phyloP scores from a whole-genome alignment of 2,329 filamentous ascomycete genomes.

The Alternaria sp. region DNA sequence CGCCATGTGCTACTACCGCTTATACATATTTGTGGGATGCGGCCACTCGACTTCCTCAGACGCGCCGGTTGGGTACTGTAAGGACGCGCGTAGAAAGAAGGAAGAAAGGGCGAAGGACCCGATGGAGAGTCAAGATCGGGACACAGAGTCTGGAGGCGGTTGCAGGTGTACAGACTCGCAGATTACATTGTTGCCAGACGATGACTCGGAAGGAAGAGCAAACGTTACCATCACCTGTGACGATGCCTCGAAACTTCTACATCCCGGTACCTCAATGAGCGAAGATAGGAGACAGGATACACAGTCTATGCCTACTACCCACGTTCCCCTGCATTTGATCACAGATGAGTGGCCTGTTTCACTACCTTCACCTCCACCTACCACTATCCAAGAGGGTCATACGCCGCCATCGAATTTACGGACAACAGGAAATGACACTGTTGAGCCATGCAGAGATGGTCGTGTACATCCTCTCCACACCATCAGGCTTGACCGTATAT shows the following conservation, averaged over 20 bases:
- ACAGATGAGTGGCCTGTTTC: background rate
- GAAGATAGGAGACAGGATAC: background rate
- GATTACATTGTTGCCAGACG: background rate
- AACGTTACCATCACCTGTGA: background rate
- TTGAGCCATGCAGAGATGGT: constrained; percentile 1
- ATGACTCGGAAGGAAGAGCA: background rate
- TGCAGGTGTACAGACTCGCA: background rate
- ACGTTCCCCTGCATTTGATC: background rate
- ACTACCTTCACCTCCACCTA: background rate
- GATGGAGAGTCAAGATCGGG: background rate
- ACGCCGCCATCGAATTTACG: background rate
- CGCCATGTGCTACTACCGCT: constrained; percentile 55
- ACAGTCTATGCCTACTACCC: background rate
- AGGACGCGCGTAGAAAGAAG: constrained; percentile 16
- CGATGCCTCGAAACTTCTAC: background rate
- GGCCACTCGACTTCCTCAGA: constrained; percentile 51
- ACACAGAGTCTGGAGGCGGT: background rate
- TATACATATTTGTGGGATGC: constrained; percentile 54
- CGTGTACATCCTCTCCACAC: constrained; percentile 10
- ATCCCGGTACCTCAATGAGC: too few species aligned
- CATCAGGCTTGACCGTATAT: constrained; percentile 1
- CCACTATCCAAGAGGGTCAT: background rate
- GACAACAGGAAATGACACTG: background rate
- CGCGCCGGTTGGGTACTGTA: constrained; percentile 48
- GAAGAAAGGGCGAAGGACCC: background rate